These are phyloP conservation scores for Rhizophora apiculata DNA, from an alignment of 345 rosid genomes.

Conservation along the genomic window DNA sequence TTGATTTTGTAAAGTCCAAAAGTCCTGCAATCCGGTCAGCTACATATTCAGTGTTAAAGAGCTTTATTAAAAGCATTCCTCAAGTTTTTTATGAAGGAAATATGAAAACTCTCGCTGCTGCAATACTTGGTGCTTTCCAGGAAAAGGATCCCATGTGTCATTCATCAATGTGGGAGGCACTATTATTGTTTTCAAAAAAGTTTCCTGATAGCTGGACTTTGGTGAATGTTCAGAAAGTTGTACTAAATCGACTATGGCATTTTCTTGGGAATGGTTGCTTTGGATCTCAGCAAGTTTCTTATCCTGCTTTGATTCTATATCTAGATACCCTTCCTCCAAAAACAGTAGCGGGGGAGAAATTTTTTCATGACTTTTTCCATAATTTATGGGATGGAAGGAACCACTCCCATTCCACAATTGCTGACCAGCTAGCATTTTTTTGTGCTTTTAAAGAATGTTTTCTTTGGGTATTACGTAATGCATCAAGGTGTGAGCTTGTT, in stretches of 20 bases:
- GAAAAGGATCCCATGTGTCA: slow-evolving; percentile 88
- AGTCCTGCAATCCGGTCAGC: slow-evolving; percentile 77
- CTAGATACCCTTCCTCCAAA: slow-evolving; percentile 62
- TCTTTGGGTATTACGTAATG: slow-evolving; percentile 72
- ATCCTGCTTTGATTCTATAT: slow-evolving; percentile 80
- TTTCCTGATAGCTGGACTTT: slow-evolving; percentile 77
- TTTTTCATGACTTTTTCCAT: slow-evolving; percentile 63
- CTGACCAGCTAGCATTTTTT: slow-evolving; percentile 55
- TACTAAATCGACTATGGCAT: slow-evolving; percentile 62
- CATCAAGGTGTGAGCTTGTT: slow-evolving; percentile 51
- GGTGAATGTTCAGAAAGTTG: slow-evolving; percentile 62
- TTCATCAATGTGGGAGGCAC: slow-evolving; percentile 86
- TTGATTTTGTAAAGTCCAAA: slow-evolving; percentile 67
- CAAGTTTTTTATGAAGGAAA: slow-evolving; percentile 61
- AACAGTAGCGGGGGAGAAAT: slow-evolving; percentile 54
- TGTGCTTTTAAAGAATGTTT: slow-evolving; percentile 73
- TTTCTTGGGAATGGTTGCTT: slow-evolving; percentile 84
- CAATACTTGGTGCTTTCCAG: slow-evolving; percentile 77
- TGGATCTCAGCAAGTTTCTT: slow-evolving; percentile 84
- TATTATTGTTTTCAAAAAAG: slow-evolving; percentile 65
- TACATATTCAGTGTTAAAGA: slow-evolving; percentile 62
- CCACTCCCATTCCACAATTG: slow-evolving; percentile 42
- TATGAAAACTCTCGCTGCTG: slow-evolving; percentile 57
- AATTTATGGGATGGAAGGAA: slow-evolving; percentile 85
- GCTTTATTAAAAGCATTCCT: slow-evolving; percentile 69